Evolutionary conservation across 2,329 filamentous ascomycete genomes (phyloP).

Genomic region (Penicillium sp.): DNA sequence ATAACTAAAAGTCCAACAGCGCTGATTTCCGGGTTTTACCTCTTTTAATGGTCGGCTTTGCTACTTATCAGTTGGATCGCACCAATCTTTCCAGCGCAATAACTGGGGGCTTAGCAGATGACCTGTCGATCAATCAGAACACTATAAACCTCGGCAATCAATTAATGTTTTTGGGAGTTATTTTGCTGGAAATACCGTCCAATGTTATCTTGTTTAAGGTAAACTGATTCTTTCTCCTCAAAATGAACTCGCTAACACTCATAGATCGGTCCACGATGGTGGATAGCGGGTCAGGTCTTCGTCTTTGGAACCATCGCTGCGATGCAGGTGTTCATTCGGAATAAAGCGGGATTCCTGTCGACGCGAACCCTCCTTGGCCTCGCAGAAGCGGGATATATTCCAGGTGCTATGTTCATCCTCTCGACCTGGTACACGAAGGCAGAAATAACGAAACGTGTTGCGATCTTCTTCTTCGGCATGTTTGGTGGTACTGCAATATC

Average conservation of each 20-base stretch:
- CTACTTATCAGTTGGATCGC: constrained; percentile 58
- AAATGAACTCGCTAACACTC: not conserved
- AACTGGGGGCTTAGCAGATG: constrained; percentile 52
- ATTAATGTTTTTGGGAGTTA: constrained; percentile 57
- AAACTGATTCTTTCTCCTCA: not conserved
- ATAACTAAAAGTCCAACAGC: not conserved
- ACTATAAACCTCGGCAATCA: constrained; percentile 59
- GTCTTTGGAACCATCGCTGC: constrained; percentile 54
- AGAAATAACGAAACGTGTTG: constrained; percentile 53
- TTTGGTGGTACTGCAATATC: constrained; percentile 56
- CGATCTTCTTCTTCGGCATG: constrained; percentile 59
- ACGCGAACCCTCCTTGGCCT: constrained; percentile 53
- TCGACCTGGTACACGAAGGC: constrained; percentile 56
- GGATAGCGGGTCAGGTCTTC: constrained; percentile 56
- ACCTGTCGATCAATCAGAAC: constrained; percentile 50
- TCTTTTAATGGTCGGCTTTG: constrained; percentile 29
- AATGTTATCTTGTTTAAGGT: constrained; percentile 46
- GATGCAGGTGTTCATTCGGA: constrained; percentile 50
- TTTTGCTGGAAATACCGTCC: constrained; percentile 56
- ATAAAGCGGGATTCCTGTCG: constrained; percentile 51
- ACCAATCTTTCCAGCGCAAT: constrained; percentile 58
- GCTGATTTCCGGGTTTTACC: not conserved
- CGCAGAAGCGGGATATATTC: constrained; percentile 58
- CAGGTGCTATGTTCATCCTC: constrained; percentile 56
- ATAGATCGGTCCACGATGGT: constrained; percentile 52